Percentiles rank a stretch among this genome's conserved stretches.
These are phyloP conservation scores for Apiospora aurea DNA, from an alignment of 2,329 filamentous ascomycete species.

Conservation along the genomic window DNA sequence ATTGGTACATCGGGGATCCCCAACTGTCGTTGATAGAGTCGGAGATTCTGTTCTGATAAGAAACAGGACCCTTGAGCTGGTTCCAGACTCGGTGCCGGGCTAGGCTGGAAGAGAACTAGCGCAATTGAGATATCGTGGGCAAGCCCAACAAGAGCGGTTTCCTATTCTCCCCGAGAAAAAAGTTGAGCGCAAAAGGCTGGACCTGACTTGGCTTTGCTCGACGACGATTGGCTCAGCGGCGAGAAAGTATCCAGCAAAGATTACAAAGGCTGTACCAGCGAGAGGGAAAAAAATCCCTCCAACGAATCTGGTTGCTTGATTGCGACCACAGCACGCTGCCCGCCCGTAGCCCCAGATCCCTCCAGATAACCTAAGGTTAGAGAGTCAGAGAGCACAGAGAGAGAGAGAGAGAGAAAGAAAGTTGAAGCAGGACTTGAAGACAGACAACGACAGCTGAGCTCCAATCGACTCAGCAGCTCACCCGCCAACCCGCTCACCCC, in stretches of 20 bases:
- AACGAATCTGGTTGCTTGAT: constrained; percentile 14
- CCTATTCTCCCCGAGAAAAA: constrained; percentile 25
- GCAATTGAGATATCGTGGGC: constrained; percentile 15
- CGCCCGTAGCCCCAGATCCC: background rate
- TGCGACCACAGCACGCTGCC: background rate
- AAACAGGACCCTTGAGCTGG: background rate
- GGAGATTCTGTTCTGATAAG: background rate
- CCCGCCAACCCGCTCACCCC: background rate
- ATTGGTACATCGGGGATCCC: background rate
- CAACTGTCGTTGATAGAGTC: background rate
- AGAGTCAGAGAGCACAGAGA: background rate
- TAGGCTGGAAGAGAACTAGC: background rate
- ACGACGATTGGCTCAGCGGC: constrained; percentile 1
- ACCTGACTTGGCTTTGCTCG: constrained; percentile 16
- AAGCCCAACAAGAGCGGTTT: constrained; percentile 23
- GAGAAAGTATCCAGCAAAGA: constrained; percentile 26
- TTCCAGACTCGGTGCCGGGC: background rate
- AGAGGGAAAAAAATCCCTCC: constrained; percentile 21
- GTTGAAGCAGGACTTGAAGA: background rate
- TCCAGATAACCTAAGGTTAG: background rate
- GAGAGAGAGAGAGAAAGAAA: background rate
- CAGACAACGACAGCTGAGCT: constrained; percentile 10
- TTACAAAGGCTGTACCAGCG: constrained; percentile 8
- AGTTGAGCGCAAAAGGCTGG: constrained; percentile 23
- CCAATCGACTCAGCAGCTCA: background rate